Evolutionary conservation across 805 yeast species (phyloP).

Genomic region (Cyberlindnera maritima): DNA sequence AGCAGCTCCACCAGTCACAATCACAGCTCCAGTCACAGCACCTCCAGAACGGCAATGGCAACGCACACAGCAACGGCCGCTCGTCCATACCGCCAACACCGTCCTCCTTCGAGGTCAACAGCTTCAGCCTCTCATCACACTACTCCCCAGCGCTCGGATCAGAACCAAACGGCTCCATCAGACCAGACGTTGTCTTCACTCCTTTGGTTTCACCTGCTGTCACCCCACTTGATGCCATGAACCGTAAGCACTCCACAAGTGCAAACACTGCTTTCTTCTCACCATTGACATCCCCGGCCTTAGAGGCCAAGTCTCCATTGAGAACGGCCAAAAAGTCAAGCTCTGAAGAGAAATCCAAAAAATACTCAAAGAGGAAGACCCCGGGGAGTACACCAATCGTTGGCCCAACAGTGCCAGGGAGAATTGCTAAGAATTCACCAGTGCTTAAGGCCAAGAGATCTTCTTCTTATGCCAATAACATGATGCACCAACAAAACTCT

Average conservation of each 20-base stretch:
- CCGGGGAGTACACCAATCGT: conserved; percentile 39
- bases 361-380: conserved; percentile 35
- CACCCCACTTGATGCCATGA: conserved; percentile 49
- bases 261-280: conserved; percentile 29
- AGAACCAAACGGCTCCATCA: conserved; percentile 27
- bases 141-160: conserved; percentile 21
- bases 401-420: conserved; percentile 34
- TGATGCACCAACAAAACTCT: conserved; percentile 19
- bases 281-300: conserved; percentile 69
- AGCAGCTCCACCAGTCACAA: conserved; percentile 3
- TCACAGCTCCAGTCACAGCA: not conserved
- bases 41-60: not conserved
- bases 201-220: conserved; percentile 78
- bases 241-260: conserved; percentile 7
- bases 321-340: conserved; percentile 13
- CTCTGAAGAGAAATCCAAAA: conserved; percentile 24
- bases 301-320: conserved; percentile 41
- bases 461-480: conserved; percentile 17
- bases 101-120: conserved; percentile 19
- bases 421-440: conserved; percentile 38
- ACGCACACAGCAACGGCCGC: not conserved
- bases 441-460: conserved; percentile 31
- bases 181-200: conserved; percentile 65
- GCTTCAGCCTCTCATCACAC: conserved; percentile 6
- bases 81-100: conserved; percentile 25